phyloP scores from a whole-genome alignment of 345 rosid species.

The Syzygium jambos region DNA sequence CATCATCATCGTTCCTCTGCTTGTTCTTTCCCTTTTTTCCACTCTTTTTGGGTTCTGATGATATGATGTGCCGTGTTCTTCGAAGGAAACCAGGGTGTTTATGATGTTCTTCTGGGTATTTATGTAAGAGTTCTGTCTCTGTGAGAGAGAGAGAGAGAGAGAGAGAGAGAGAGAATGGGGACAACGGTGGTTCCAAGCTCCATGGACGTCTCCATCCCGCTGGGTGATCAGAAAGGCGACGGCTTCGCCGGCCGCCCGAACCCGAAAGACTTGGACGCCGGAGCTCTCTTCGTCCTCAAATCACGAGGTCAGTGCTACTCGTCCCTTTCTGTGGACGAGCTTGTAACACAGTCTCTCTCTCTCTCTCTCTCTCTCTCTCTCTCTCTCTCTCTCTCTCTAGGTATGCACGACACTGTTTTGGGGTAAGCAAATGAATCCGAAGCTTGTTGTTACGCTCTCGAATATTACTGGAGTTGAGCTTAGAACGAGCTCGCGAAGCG shows the following conservation, averaged over 20 bases:
- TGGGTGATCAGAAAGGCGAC: neutral
- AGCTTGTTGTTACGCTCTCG: neutral
- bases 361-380: neutral
- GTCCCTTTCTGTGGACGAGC: neutral
- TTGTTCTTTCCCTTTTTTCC: neutral
- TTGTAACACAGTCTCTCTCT: neutral
- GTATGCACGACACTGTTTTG: neutral
- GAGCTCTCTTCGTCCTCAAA: slow-evolving; percentile 23
- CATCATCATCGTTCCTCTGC: neutral
- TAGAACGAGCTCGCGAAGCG: neutral
- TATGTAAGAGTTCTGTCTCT: neutral
- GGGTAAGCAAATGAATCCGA: neutral
- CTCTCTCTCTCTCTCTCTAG: neutral
- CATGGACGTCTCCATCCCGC: slow-evolving; percentile 1
- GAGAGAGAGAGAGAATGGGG: neutral
- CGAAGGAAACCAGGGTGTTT: neutral
- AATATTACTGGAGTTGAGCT: neutral
- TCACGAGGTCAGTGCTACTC: slow-evolving; percentile 10
- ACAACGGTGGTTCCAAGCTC: slow-evolving; percentile 3
- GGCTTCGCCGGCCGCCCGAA: neutral
- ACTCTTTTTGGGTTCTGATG: neutral
- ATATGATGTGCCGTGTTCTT: neutral
- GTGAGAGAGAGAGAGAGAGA: neutral
- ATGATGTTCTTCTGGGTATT: neutral
- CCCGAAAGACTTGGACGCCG: slow-evolving; percentile 15